Conservation (phyloP, 176 grass and related monocot genomes). For the Aegilops umbellulata region DNA sequence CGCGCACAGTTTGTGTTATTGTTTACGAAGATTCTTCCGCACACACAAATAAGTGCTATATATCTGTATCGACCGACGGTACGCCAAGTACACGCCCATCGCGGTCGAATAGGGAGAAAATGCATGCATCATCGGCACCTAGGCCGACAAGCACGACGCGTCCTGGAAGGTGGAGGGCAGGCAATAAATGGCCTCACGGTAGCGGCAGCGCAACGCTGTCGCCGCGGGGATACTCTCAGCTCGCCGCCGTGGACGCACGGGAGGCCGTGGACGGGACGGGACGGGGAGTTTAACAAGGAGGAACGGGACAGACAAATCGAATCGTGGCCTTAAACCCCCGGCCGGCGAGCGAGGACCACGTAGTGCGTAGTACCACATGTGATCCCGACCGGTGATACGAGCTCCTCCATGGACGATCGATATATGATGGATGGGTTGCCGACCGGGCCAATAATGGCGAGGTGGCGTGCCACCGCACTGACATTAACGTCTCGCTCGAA, state of each 20-base stretch:
- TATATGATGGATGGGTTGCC: not conserved
- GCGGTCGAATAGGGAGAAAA: not conserved
- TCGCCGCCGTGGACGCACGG: not conserved
- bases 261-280: not conserved
- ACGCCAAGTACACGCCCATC: not conserved
- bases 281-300: not conserved
- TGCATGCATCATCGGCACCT: too few relatives aligned
- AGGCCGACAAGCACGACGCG: not conserved
- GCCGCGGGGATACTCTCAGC: too few relatives aligned
- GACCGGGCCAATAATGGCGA: constrained; percentile 48
- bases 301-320: constrained; percentile 31
- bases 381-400: not conserved
- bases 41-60: not conserved
- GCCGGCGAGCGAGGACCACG: not conserved
- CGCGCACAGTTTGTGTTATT: not conserved
- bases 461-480: constrained; percentile 26
- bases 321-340: not conserved
- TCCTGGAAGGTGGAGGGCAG: not conserved
- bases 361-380: not conserved
- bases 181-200: not conserved
- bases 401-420: too few relatives aligned
- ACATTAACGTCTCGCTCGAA: not conserved
- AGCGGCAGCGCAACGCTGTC: not conserved
- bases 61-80: too few relatives aligned
- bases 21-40: not conserved